Base-by-base conservation (phyloP, 2,329 filamentous ascomycete genomes). In the Pseudogymnoascus sp. region DNA sequence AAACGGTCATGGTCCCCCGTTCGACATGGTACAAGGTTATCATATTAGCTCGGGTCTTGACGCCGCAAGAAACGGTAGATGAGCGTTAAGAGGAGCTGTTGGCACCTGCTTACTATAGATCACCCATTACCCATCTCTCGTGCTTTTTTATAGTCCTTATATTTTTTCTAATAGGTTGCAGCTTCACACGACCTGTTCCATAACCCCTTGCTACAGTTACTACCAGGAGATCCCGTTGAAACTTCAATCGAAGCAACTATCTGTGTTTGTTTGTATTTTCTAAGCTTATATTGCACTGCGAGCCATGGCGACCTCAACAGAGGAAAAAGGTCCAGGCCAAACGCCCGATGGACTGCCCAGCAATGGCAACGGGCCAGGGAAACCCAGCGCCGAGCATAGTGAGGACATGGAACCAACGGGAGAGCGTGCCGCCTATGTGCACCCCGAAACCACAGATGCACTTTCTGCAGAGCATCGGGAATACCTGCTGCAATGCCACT, bases 401-500 rank as follows among this genome's bases (percentile, higher is more conserved):
- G 46, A 56, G 46, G 46, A 31, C n/a, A 19, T 56, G 1, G 46
- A 56, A 14, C 19, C 19, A 19, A 19, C 19, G 19, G 10, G 16
- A 43, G 38, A 60, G 31, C n/a, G 10, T 5, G 16, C 2, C 8
- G 12, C 70, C 16, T 69, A 72, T 37, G 68, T 71, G 62, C 65
- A 64, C 2, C 65, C 69, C 19, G 68, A 68, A 26, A 67, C 56
- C n/a, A 31, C 6, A 16, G 67, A 66, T 10, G 74, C 73, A 22
- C 72, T 81, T 12, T 72, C 78, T 5, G 71, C 74, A 59, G 76
- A 78, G 61, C 79, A 82, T 66, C 75, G 76, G 11, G 75, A 81
- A 41, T 84, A 82, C 70, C 74, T 84, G 3, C 69, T 83, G 3
- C 66, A 76, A 43, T 74, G 79, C 61, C 81, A 84, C 76, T 81